A percentile compares a stretch with the other conserved stretches of the same genome.
phyloP scores from a whole-genome alignment of 2,329 filamentous ascomycete genomes.

The Venturia aucupariae region DNA sequence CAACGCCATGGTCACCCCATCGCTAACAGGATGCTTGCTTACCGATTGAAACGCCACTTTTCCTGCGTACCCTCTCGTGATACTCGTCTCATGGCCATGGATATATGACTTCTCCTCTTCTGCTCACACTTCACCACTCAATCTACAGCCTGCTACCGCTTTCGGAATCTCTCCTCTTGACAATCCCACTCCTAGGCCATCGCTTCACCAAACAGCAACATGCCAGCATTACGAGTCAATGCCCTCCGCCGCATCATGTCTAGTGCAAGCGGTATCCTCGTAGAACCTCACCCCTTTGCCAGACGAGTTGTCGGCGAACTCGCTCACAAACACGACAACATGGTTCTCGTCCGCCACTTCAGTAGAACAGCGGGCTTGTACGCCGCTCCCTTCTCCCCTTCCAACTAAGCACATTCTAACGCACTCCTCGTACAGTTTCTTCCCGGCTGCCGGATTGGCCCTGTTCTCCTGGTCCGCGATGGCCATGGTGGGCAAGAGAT shows the following conservation, averaged over 20 bases:
- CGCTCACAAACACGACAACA: slow-evolving; percentile 1
- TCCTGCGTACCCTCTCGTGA: background rate
- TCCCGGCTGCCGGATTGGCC: background rate
- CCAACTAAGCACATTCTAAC: background rate
- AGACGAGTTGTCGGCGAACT: background rate
- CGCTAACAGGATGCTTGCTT: background rate
- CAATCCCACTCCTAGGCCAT: background rate
- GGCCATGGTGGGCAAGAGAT: background rate
- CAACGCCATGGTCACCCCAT: background rate
- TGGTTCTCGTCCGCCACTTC: slow-evolving; percentile 4
- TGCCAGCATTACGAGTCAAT: background rate
- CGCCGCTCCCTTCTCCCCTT: background rate
- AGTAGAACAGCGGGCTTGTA: background rate
- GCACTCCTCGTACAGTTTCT: background rate
- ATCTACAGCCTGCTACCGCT: background rate
- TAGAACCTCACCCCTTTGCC: background rate
- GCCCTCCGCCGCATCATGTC: background rate
- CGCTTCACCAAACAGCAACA: background rate
- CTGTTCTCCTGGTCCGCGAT: background rate
- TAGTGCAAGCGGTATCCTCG: background rate
- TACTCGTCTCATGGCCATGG: background rate
- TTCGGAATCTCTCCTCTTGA: background rate
- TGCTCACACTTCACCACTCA: background rate
- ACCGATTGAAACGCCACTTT: background rate
- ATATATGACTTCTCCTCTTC: background rate